A percentile compares a stretch with the other conserved stretches of the same genome.
Conservation (phyloP, 768 basidiomycete genomes). For the Termitomyces sp. region DNA sequence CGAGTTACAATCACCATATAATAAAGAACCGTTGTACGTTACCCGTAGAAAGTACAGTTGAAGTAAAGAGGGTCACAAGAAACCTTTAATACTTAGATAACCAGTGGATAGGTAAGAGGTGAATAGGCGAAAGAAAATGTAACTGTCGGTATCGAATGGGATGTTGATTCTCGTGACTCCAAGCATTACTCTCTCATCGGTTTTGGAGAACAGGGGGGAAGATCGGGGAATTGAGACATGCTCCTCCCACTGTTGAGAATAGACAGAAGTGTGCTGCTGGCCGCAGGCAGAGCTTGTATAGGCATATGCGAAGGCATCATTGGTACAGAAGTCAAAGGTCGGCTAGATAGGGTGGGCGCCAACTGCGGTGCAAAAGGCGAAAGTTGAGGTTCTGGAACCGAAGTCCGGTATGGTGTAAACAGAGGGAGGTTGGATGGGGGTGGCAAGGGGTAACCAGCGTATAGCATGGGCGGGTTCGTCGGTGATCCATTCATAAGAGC, state of each 20-base stretch:
- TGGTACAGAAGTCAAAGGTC: neutral
- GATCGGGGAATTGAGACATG: constrained; percentile 3
- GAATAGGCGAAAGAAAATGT: neutral
- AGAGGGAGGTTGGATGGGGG: neutral
- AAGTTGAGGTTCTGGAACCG: neutral
- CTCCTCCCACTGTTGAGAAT: constrained; percentile 15
- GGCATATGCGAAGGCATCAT: neutral
- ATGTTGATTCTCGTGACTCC: neutral
- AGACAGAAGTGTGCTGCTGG: constrained; percentile 14
- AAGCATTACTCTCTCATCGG: neutral
- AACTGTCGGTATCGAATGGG: neutral
- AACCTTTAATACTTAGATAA: neutral
- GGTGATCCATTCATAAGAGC: constrained; percentile 35
- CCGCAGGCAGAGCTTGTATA: neutral
- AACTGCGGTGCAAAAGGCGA: neutral
- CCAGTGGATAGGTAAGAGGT: neutral
- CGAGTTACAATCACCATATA: neutral
- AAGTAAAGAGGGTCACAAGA: neutral
- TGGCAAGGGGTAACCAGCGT: neutral
- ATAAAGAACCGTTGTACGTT: neutral
- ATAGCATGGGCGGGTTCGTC: neutral
- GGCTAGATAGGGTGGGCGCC: neutral
- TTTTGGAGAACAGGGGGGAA: constrained; percentile 2
- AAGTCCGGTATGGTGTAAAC: neutral
- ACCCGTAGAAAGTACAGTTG: neutral